Evolutionary conservation across 306 rosid species (phyloP).

Genomic region (Trifolium subterraneum): DNA sequence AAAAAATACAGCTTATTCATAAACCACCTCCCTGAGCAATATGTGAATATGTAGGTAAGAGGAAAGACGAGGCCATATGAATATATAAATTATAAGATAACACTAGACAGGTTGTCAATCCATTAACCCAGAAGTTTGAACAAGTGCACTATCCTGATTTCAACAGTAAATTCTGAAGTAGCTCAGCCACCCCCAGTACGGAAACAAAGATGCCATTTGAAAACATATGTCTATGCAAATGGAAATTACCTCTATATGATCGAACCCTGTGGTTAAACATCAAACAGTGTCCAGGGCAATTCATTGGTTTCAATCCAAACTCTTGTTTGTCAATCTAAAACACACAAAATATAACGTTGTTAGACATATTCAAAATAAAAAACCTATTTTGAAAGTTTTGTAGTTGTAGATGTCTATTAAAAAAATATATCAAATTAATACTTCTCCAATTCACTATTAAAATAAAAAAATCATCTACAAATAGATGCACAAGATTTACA

Average conservation of each 20-base stretch:
- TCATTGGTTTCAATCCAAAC: conserved; percentile 98
- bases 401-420: not conserved
- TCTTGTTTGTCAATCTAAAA: conserved; percentile 92
- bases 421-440: not conserved
- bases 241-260: conserved; percentile 77
- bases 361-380: conserved; percentile 22
- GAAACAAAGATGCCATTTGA: conserved; percentile 21
- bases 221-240: conserved; percentile 13
- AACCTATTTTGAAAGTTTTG: conserved; percentile 3
- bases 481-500: not conserved
- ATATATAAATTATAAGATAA: conserved; percentile 13
- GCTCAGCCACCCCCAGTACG: conserved; percentile 22
- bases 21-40: not conserved
- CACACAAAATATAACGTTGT: conserved; percentile 14
- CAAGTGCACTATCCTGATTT: conserved; percentile 8
- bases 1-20: conserved; percentile 10
- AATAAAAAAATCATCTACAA: not conserved
- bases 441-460: not conserved
- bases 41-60: conserved; percentile 13
- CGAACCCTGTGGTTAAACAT: conserved; percentile 96
- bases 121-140: conserved; percentile 19
- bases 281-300: conserved; percentile 99
- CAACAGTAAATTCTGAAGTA: conserved; percentile 28
- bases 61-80: conserved; percentile 14
- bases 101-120: not conserved